Percentiles rank a stretch among this genome's conserved stretches.
Conservation (phyloP, 371 early-diverging fungal genomes). For the Apophysomyces trapeziformis region DNA sequence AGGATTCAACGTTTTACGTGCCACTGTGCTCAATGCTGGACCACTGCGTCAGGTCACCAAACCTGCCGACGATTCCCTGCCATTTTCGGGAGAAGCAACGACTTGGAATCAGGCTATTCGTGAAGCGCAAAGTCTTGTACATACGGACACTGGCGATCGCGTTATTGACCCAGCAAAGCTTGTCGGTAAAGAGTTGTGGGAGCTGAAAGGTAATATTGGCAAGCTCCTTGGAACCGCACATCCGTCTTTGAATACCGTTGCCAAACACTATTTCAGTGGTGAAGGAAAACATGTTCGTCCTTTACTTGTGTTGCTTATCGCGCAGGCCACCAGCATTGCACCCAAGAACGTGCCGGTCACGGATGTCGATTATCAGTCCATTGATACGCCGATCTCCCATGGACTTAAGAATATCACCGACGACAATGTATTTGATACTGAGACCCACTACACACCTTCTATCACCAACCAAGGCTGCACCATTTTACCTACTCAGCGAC, state of each 20-base stretch:
- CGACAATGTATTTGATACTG: constrained; percentile 30
- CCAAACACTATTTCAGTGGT: constrained; percentile 87
- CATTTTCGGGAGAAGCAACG: constrained; percentile 42
- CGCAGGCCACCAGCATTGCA: constrained; percentile 82
- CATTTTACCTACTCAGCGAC: constrained; percentile 87
- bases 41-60: constrained; percentile 22
- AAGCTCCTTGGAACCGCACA: constrained; percentile 84
- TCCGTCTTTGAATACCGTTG: constrained; percentile 86
- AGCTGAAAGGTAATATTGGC: constrained; percentile 87
- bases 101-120: constrained; percentile 61
- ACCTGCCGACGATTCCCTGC: constrained; percentile 24
- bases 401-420: constrained; percentile 49
- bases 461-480: constrained; percentile 55
- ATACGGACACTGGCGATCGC: constrained; percentile 36
- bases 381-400: constrained; percentile 56
- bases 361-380: constrained; percentile 51
- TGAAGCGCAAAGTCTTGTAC: constrained; percentile 55
- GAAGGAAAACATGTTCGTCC: constrained; percentile 95
- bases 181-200: constrained; percentile 77
- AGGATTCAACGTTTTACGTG: constrained; percentile 28
- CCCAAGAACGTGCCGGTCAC: constrained; percentile 25
- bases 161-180: constrained; percentile 65
- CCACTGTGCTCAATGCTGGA: constrained; percentile 23
- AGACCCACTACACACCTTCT: constrained; percentile 53
- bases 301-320: constrained; percentile 85